Evolutionary conservation across 1,284 basidiomycete species (phyloP).

Genomic region (Somion occarium): DNA sequence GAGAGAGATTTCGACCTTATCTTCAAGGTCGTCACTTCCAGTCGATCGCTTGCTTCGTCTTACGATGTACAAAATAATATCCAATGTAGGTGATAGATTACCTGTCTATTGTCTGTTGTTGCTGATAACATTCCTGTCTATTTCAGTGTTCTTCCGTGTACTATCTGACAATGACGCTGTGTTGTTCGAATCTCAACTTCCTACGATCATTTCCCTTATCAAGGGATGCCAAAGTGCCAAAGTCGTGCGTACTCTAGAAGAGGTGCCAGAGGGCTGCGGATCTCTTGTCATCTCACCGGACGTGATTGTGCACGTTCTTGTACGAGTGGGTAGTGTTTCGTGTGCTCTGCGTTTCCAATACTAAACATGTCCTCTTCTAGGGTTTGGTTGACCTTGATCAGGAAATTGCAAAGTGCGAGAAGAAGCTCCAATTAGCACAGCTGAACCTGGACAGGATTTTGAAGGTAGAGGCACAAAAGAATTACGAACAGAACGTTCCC

Average conservation of each 20-base stretch:
- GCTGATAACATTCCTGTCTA: neutral
- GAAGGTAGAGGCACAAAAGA: constrained; percentile 69
- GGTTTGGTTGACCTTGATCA: constrained; percentile 77
- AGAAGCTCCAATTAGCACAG: constrained; percentile 74
- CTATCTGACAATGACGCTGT: constrained; percentile 58
- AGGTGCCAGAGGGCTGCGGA: constrained; percentile 87
- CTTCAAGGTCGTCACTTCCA: constrained; percentile 75
- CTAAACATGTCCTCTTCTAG: constrained; percentile 31
- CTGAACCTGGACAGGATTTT: constrained; percentile 72
- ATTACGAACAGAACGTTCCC: constrained; percentile 79
- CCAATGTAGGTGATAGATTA: constrained; percentile 57
- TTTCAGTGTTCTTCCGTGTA: constrained; percentile 70
- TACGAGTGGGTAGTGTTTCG: constrained; percentile 52
- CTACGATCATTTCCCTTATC: constrained; percentile 79
- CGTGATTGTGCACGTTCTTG: constrained; percentile 77
- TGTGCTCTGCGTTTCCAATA: neutral
- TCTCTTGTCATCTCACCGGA: constrained; percentile 76
- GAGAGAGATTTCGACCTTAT: constrained; percentile 86
- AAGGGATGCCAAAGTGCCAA: constrained; percentile 79
- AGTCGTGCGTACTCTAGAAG: constrained; percentile 43
- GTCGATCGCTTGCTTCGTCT: constrained; percentile 85
- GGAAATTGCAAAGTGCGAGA: constrained; percentile 84
- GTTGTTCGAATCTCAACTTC: constrained; percentile 67
- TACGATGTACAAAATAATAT: constrained; percentile 90
- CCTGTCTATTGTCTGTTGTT: neutral